Evolutionary conservation across 257 asterid genomes (phyloP).

Genomic region (Capsicum rhomboideum): DNA sequence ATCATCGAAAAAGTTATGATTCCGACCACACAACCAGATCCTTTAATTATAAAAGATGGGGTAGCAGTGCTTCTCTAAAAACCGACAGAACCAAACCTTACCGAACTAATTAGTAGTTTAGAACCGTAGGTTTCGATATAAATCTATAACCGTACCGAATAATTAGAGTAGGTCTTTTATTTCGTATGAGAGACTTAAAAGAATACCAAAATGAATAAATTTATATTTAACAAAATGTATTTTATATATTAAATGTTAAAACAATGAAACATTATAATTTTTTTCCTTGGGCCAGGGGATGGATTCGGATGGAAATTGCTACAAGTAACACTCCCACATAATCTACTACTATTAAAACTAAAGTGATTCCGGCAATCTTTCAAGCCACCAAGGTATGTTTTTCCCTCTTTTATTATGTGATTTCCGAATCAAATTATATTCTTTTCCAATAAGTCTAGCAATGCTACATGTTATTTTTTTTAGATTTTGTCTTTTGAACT

Average conservation of each 20-base stretch:
- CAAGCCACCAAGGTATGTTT: not conserved
- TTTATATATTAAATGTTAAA: not conserved
- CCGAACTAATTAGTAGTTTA: not conserved
- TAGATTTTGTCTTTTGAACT: not conserved
- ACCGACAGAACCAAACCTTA: not conserved
- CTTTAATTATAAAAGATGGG: not conserved
- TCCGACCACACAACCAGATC: not conserved
- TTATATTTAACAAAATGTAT: not conserved
- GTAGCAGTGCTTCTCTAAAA: not conserved
- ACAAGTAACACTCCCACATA: not conserved
- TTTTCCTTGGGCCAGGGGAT: not conserved
- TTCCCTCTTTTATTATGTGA: not conserved
- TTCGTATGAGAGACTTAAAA: not conserved
- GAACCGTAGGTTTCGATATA: not conserved
- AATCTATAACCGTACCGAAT: not conserved
- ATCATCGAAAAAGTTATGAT: not conserved
- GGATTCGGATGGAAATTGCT: not conserved
- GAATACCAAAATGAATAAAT: not conserved
- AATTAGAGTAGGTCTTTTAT: not conserved
- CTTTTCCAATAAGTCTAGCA: not conserved
- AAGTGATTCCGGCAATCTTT: not conserved
- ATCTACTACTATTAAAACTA: not conserved
- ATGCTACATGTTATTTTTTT: not conserved
- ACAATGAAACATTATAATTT: not conserved
- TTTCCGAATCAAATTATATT: not conserved